Evolutionary conservation across 371 early-diverging fungal genomes (phyloP), one percentile per base, ranked within the genome.

Genomic region (Mucor mucedo): DNA sequence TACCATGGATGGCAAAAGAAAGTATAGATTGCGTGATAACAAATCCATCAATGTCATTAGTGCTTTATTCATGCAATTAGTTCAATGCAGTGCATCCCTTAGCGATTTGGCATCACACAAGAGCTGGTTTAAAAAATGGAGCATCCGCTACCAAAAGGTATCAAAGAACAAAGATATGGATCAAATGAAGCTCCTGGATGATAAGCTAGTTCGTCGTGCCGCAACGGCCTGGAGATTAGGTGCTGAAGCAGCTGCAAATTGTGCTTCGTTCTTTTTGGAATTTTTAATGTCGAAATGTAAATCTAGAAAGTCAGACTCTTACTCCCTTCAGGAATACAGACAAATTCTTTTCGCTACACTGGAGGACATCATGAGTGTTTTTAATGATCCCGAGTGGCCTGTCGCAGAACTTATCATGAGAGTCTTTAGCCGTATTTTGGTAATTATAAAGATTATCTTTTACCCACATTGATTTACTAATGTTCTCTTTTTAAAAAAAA

Each of bases 351-450:
- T 91, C 21, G 72, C 75, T 41, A 77, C 95, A 35, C 62, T 95
- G 35, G 75, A 87, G 16, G 96, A 97, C 72, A 70, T 92, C 0
- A 68, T 94, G 52, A 63, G 74, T 4, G 85, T 93, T 0, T 72
- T 95, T 16, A 85, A 87, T 16, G 87, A 89, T n/a, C 94, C 95
- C 5, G 96, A 95, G 47, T 97, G 95, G 95, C 98, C 98, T 0
- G 90, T 83, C 0, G 93, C 97, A 0, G 93, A 92, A 52, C 68
- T 91, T 6, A 76, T 89, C 33, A 72, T 90, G 6, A 66, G 84
- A 32, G 67, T 87, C 2, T 84, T 88, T 49, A 87, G 86, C 38
- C 83, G 83, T 52, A 78, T 91, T 10, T 77, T 95, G 77, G 87
- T 89, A 70, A 29, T 63, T 21, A 16, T 7, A 21, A 13, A 41